Percentiles rank a stretch among this genome's conserved stretches.
These are phyloP conservation scores for Daldinia concentrica DNA, from an alignment of 495 filamentous ascomycete genomes.

Conservation along the genomic window DNA sequence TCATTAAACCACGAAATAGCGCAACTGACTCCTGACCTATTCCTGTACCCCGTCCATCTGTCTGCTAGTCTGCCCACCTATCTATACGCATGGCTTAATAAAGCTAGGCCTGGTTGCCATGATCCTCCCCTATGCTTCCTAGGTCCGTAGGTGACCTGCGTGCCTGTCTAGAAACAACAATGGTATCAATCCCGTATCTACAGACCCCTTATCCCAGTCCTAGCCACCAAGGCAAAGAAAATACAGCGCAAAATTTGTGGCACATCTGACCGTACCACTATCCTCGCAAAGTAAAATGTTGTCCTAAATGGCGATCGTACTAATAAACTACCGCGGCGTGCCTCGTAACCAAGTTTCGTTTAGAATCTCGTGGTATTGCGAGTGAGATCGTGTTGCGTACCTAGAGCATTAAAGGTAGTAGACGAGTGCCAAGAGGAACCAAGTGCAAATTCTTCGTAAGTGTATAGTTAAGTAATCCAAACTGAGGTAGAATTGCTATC, in stretches of 20 bases:
- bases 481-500: conserved; percentile 2
- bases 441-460: conserved; percentile 1
- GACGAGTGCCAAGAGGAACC: conserved; percentile 1
- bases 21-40: neutral
- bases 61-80: conserved; percentile 2
- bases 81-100: neutral
- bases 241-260: conserved; percentile 13
- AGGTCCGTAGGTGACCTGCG: conserved; percentile 23
- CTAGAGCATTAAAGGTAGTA: conserved; percentile 9
- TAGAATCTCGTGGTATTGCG: conserved; percentile 1
- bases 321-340: neutral
- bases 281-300: conserved; percentile 25
- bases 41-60: neutral
- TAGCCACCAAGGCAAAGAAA: conserved; percentile 25
- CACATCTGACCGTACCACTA: conserved; percentile 16
- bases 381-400: neutral
- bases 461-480: conserved; percentile 2
- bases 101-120: neutral
- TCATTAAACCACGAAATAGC: neutral
- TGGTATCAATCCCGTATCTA: conserved; percentile 44
- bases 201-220: conserved; percentile 27
- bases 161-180: conserved; percentile 37
- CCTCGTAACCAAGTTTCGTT: conserved; percentile 2
- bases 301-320: conserved; percentile 1
- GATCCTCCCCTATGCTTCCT: conserved; percentile 1